A percentile compares a stretch with the other conserved stretches of the same genome.
Evolutionary conservation across 2,329 filamentous ascomycete species (phyloP).

Genomic region (Phialocephala sp.): DNA sequence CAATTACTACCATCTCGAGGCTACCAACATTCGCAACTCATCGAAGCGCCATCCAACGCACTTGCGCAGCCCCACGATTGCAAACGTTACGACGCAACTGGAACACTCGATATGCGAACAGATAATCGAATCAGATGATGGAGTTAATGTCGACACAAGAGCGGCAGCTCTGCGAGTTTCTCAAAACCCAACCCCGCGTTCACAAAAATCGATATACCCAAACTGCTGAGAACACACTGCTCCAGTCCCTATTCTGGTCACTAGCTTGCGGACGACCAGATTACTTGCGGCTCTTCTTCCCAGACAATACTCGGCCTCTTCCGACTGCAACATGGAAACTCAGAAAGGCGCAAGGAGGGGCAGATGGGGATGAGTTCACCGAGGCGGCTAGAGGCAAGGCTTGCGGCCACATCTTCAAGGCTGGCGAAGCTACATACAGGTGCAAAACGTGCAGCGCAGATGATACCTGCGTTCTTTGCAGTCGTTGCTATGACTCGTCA

Average conservation of each 20-base stretch:
- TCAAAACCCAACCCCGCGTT: slow-evolving; percentile 76
- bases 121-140: slow-evolving; percentile 47
- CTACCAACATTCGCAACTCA: slow-evolving; percentile 4
- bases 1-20: slow-evolving; percentile 8
- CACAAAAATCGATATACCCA: slow-evolving; percentile 79
- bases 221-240: slow-evolving; percentile 72
- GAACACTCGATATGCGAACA: slow-evolving; percentile 30
- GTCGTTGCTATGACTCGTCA: slow-evolving; percentile 91
- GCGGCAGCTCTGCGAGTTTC: slow-evolving; percentile 80
- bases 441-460: slow-evolving; percentile 95
- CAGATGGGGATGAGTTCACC: slow-evolving; percentile 93
- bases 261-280: slow-evolving; percentile 77
- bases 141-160: slow-evolving; percentile 69
- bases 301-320: slow-evolving; percentile 66
- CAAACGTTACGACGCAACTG: slow-evolving; percentile 9
- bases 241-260: slow-evolving; percentile 84
- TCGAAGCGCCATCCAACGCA: slow-evolving; percentile 3
- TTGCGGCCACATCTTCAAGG: slow-evolving; percentile 96
- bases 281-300: slow-evolving; percentile 82
- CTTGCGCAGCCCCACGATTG: background rate
- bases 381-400: slow-evolving; percentile 89
- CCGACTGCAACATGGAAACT: slow-evolving; percentile 73
- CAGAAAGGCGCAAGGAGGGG: slow-evolving; percentile 85
- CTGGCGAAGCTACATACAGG: slow-evolving; percentile 89
- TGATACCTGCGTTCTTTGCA: slow-evolving; percentile 94